Conservation (phyloP, 305 asterid species). For the Solanum chacoense region DNA sequence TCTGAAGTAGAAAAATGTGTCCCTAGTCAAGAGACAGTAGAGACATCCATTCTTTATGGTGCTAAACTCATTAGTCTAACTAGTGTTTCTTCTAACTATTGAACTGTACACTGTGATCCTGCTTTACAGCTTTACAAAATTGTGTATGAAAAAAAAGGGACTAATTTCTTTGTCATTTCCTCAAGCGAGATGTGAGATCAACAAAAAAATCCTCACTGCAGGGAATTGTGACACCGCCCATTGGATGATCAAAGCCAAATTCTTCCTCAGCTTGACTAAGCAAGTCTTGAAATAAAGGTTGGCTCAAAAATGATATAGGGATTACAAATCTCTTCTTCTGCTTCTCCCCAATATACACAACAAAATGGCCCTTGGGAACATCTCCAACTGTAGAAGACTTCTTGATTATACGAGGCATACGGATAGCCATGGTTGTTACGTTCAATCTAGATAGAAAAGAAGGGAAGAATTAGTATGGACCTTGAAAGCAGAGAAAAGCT, state of each 20-base stretch:
- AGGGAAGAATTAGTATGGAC: neutral
- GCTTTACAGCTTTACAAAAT: neutral
- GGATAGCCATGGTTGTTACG: neutral
- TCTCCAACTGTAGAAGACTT: neutral
- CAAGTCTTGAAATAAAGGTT: slow-evolving; percentile 26
- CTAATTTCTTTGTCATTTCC: neutral
- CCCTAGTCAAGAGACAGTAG: neutral
- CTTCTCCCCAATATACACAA: neutral
- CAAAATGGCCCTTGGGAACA: neutral
- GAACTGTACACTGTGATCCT: neutral
- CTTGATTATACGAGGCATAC: neutral
- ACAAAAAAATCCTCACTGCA: slow-evolving; percentile 64
- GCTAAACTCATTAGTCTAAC: neutral
- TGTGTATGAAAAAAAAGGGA: neutral
- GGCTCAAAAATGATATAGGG: slow-evolving; percentile 13
- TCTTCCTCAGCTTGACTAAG: slow-evolving; percentile 6
- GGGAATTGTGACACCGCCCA: slow-evolving; percentile 18
- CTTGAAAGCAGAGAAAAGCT: neutral
- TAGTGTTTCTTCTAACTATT: neutral
- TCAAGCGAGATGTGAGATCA: slow-evolving; percentile 42
- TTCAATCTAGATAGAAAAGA: neutral
- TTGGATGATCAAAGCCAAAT: slow-evolving; percentile 3
- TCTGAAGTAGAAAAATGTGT: neutral
- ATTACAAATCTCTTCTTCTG: slow-evolving; percentile 7
- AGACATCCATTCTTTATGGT: neutral